A percentile compares a stretch with the other conserved stretches of the same genome.
Evolutionary conservation across 2,329 filamentous ascomycete species (phyloP).

Genomic region (Fusarium torreyae): DNA sequence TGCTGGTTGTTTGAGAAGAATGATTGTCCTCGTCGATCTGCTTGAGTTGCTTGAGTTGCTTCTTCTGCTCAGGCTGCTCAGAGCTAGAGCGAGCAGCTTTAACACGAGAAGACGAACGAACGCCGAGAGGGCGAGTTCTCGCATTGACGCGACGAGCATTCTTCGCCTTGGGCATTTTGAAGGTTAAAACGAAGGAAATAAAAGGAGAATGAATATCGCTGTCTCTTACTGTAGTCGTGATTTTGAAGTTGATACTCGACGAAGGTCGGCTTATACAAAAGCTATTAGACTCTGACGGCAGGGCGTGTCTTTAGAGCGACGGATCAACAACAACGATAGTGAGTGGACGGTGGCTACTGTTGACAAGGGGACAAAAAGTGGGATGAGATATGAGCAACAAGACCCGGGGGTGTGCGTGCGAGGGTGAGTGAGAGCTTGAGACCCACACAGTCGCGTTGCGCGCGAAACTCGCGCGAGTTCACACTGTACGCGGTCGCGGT

Average conservation of each 20-base stretch:
- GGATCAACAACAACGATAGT: not conserved
- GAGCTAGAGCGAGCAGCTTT: constrained; percentile 37
- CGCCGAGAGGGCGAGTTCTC: not conserved
- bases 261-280: constrained; percentile 20
- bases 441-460: constrained; percentile 2
- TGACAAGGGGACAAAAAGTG: constrained; percentile 20
- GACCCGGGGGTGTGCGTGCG: not conserved
- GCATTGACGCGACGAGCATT: not conserved
- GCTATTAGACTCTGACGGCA: constrained; percentile 1
- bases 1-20: not conserved
- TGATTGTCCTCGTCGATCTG: not conserved
- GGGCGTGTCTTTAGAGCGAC: constrained; percentile 13
- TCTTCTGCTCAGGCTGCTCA: constrained; percentile 53
- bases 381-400: constrained; percentile 18
- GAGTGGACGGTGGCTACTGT: constrained; percentile 22
- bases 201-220: not conserved
- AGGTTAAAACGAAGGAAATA: not conserved
- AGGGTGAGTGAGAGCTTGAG: not conserved
- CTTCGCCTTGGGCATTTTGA: constrained; percentile 27
- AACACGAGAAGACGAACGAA: constrained; percentile 29
- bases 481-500: constrained; percentile 15
- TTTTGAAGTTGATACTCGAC: not conserved
- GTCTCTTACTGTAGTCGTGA: not conserved
- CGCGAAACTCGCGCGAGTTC: not conserved
- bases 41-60: constrained; percentile 12